Evolutionary conservation across 805 yeast genomes (phyloP).

Genomic region (Zygosaccharomyces siamensis): DNA sequence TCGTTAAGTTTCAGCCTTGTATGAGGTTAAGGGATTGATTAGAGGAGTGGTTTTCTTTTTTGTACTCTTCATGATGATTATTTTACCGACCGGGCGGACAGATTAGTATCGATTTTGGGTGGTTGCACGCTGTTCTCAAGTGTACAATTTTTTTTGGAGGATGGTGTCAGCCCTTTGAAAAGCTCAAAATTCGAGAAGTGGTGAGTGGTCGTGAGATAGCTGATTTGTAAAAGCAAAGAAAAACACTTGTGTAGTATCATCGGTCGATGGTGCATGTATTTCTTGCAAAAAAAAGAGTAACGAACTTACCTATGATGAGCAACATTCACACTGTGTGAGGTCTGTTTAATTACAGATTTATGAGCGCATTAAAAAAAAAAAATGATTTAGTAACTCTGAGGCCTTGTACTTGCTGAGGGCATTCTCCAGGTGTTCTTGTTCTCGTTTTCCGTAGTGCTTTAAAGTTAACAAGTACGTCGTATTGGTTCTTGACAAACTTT

Average conservation of each 20-base stretch:
- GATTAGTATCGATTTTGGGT: conserved; percentile 34
- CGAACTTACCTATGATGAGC: conserved; percentile 1
- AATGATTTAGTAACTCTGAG: conserved; percentile 42
- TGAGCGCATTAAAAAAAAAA: conserved; percentile 34
- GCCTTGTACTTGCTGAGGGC: not conserved
- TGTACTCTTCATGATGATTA: conserved; percentile 31
- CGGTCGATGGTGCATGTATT: conserved; percentile 8
- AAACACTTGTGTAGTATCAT: conserved; percentile 2
- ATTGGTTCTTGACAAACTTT: no score
- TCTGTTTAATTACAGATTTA: conserved; percentile 29
- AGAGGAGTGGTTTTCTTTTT: conserved; percentile 3
- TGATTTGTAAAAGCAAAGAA: conserved; percentile 18
- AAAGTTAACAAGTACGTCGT: not conserved
- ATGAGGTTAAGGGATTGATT: conserved; percentile 29
- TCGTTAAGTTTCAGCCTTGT: conserved; percentile 49
- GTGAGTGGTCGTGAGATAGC: conserved; percentile 41
- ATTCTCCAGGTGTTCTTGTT: not conserved
- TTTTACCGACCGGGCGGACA: conserved; percentile 49
- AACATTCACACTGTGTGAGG: conserved; percentile 40
- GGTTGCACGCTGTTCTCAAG: conserved; percentile 28
- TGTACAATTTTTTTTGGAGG: conserved; percentile 37
- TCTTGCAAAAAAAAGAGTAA: not conserved
- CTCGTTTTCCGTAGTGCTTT: not conserved
- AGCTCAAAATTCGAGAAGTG: conserved; percentile 31
- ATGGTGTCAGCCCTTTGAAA: conserved; percentile 22